A percentile compares a stretch with the other conserved stretches of the same genome.
Conservation (phyloP, 345 rosid species). For the Heritiera fomes region DNA sequence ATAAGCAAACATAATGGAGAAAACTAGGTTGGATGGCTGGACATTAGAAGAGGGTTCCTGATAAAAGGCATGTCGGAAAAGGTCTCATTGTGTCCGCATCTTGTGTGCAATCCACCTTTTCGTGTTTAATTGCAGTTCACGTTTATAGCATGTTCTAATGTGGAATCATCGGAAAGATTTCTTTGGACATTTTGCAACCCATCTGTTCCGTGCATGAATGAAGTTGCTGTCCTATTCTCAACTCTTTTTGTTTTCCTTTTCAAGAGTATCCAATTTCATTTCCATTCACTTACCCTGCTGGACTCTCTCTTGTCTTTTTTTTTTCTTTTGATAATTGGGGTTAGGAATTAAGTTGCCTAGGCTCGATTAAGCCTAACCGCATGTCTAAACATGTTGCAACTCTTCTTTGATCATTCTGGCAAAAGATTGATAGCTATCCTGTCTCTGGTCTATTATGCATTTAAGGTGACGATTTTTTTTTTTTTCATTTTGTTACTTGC, state of each 20-base stretch:
- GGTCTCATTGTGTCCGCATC: conserved; percentile 35
- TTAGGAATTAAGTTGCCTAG: too few relatives aligned
- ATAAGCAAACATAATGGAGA: conserved; percentile 36
- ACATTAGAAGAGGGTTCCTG: conserved; percentile 31
- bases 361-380: too few relatives aligned
- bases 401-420: too few relatives aligned
- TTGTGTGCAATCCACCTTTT: conserved; percentile 30
- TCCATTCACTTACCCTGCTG: background rate
- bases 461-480: background rate
- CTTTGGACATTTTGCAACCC: conserved; percentile 19
- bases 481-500: background rate
- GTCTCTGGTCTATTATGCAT: background rate
- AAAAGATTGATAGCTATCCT: background rate
- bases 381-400: too few relatives aligned
- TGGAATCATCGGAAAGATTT: conserved; percentile 33
- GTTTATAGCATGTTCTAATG: conserved; percentile 26
- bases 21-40: conserved; percentile 27
- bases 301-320: background rate
- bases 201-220: conserved; percentile 29
- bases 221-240: conserved; percentile 26
- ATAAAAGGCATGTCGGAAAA: conserved; percentile 25
- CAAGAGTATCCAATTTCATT: background rate
- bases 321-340: too few relatives aligned
- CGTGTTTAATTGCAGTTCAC: conserved; percentile 26
- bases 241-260: background rate